Evolutionary conservation across 106 monocot species (phyloP), one percentile per base, ranked within the genome.

Genomic region (Allium fistulosum): DNA sequence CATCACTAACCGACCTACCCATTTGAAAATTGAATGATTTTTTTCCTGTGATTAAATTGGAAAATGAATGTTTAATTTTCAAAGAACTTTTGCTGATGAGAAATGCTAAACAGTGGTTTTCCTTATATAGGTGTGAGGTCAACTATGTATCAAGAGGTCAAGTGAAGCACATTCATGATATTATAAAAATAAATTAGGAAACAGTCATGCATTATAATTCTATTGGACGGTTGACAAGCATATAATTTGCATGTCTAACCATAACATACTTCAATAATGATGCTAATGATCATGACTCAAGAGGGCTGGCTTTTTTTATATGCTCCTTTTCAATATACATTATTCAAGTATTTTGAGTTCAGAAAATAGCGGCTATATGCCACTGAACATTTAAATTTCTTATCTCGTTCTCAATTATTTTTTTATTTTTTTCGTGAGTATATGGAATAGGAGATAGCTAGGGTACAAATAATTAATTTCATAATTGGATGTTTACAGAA

Each of bases 1-100:
- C 75, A 70, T 72, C 79, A 10, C 57, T 7, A 66, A 59, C 80
- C 7, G 71, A 63, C 46, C 56, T 59, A 1, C 58, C 74, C 77
- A 74, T 80, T 11, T 4, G 1, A n/a, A n/a, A n/a, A 2, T 53
- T 4, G 4, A 6, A 8, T 46, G 0, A 63, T 11, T 46, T 63
- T 11, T 2, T n/a, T 37, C 12, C 26, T 14, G 15, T 15, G 37
- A 10, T 63, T 11, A 26, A 49, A 8, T 18, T 60, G 28, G 49
- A 10, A 65, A 15, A 65, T 11, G 17, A 65, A 65, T 49, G 47
- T 65, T 48, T 14, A n/a, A 2, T 28, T 2, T 12, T 46, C 12
- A 67, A 67, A 67, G 10, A 53, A 4, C 18, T 67, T 22, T 12
- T 26, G 10, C 47, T 67, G 50, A 26, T 67, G 50, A 51, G 52